Conservation (phyloP, 2,329 filamentous ascomycete species). For the Davidsoniella neocaledoniae region DNA sequence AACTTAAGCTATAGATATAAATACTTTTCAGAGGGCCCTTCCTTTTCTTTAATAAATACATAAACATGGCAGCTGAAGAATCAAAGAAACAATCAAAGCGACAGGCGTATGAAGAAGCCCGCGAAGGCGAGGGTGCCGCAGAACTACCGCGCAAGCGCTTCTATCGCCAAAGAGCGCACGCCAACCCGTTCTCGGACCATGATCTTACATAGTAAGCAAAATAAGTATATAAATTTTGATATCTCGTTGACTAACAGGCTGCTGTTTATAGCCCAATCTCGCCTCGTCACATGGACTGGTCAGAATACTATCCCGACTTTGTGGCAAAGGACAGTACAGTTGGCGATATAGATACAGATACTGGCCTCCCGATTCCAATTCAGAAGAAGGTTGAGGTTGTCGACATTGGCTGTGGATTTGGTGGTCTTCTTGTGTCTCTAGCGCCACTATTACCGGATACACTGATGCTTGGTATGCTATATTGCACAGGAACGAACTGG, state of each 20-base stretch:
- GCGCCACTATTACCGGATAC: slow-evolving; percentile 66
- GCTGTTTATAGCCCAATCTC: slow-evolving; percentile 45
- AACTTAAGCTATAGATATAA: no score
- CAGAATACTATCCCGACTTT: slow-evolving; percentile 63
- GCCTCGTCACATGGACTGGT: slow-evolving; percentile 85
- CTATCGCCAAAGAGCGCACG: slow-evolving; percentile 90
- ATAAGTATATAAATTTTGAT: neutral
- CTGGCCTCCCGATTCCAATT: slow-evolving; percentile 8
- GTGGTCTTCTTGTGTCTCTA: slow-evolving; percentile 74
- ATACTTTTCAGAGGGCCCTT: no score
- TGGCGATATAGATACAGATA: slow-evolving; percentile 4
- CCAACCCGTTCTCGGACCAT: slow-evolving; percentile 96
- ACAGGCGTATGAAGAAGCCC: slow-evolving; percentile 38
- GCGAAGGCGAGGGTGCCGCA: slow-evolving; percentile 26
- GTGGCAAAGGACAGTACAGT: slow-evolving; percentile 23
- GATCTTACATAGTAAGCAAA: slow-evolving; percentile 61
- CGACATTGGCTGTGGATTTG: slow-evolving; percentile 95
- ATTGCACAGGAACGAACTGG: neutral
- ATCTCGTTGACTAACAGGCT: slow-evolving; percentile 6
- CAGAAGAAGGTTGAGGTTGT: slow-evolving; percentile 66
- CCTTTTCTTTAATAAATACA: neutral
- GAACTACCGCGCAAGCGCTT: slow-evolving; percentile 84
- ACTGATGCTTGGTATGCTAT: slow-evolving; percentile 54
- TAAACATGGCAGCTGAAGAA: slow-evolving; percentile 16
- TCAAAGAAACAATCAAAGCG: slow-evolving; percentile 47